Evolutionary conservation across 78 protist genomes (phyloP), one percentile per base, ranked within the genome.

Genomic region (Guillardia theta): DNA sequence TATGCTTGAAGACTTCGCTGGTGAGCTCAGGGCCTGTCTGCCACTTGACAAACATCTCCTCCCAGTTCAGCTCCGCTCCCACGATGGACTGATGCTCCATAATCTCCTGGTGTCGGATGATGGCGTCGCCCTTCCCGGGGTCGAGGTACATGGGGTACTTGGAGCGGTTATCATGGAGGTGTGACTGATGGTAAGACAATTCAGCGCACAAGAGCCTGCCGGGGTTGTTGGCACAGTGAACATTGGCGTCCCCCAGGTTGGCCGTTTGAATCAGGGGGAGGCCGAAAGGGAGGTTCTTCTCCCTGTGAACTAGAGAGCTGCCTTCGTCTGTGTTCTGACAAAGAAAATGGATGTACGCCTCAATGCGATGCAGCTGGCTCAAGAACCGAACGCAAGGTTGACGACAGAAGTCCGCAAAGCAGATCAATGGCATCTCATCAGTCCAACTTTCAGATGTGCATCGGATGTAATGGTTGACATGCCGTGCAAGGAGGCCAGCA

Each of bases 21-120:
- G 10, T 44, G 53, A 78, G 90, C 41, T 78, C 90, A 2, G 90
- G 90, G 24, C 90, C 90, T 44, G 53, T 24, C 48, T 78, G 90
- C 90, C 90, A 78, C 24, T 27, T 78, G 33, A 43, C 90, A 36
- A 43, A 78, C 90, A 78, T 36, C 9, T 43, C 90, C 48, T 78
- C 50, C 90, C 90, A 78, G 90, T 78, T 30, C 1, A 78, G 48
- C 8, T 78, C 90, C 1, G 50, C 48, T 0, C 50, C 45, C 18
- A n/a, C 39, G 24, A 78, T 19, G 43, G 90, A 46, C 1, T 48
- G 45, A 22, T 43, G 45, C 12, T 78, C 90, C 0, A 30, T n/a
- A 10, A 78, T 78, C 90, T 78, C 90, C 8, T 78, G 90, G 37
- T 9, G 18, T 1, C 24, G 90, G 30, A 43, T 36, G 30, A 78